A percentile compares a stretch with the other conserved stretches of the same genome.
These are phyloP conservation scores for Pythium angustatum DNA, from an alignment of 352 stramenopile species.

Conservation along the genomic window DNA sequence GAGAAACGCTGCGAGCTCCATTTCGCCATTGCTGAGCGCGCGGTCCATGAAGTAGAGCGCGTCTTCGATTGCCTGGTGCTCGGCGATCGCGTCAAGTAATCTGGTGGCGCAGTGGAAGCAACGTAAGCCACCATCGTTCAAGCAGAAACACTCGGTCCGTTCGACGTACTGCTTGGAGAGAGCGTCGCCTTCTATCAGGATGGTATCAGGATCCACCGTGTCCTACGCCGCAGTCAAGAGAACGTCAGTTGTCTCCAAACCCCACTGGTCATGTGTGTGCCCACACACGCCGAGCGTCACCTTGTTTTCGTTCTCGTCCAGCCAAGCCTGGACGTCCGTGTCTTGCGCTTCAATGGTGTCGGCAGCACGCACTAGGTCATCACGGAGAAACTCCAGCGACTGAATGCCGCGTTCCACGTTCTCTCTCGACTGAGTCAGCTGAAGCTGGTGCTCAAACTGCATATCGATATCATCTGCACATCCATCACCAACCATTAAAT, in stretches of 20 bases:
- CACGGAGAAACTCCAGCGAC: slow-evolving; percentile 68
- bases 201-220: slow-evolving; percentile 71
- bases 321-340: slow-evolving; percentile 58
- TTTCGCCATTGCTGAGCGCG: slow-evolving; percentile 84
- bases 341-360: slow-evolving; percentile 60
- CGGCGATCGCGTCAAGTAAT: slow-evolving; percentile 76
- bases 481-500: background rate
- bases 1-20: slow-evolving; percentile 81
- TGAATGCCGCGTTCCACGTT: slow-evolving; percentile 76
- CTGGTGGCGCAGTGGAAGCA: too few species aligned
- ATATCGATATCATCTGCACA: slow-evolving; percentile 72
- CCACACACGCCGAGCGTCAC: slow-evolving; percentile 17
- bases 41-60: slow-evolving; percentile 92
- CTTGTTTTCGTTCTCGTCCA: slow-evolving; percentile 78
- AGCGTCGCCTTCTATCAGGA: slow-evolving; percentile 73
- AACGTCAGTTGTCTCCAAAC: background rate
- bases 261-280: background rate
- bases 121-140: too few species aligned
- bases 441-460: slow-evolving; percentile 85
- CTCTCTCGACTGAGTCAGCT: slow-evolving; percentile 77
- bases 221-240: slow-evolving; percentile 33
- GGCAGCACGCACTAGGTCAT: slow-evolving; percentile 59
- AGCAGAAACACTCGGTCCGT: too few species aligned
- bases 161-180: slow-evolving; percentile 82
- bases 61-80: slow-evolving; percentile 89